Conservation (phyloP, 371 early-diverging fungal genomes). For the Lichtheimia ornata region DNA sequence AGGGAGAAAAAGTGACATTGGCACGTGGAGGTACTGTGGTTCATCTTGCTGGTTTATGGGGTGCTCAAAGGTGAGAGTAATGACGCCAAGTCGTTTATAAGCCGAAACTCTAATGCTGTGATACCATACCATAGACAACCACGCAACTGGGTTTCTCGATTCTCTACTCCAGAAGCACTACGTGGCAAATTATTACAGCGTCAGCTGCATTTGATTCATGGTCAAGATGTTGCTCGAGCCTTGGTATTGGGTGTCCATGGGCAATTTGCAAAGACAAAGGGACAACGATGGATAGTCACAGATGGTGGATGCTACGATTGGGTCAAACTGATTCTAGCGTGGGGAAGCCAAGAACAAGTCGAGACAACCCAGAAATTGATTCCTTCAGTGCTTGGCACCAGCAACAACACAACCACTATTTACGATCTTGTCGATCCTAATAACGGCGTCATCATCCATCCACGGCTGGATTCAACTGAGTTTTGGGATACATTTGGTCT, state of each 20-base stretch:
- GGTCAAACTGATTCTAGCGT: slow-evolving; percentile 37
- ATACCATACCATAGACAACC: slow-evolving; percentile 30
- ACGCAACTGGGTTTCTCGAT: slow-evolving; percentile 44
- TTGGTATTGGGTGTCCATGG: slow-evolving; percentile 36
- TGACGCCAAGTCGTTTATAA: background rate
- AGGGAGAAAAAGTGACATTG: slow-evolving; percentile 31
- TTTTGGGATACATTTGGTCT: slow-evolving; percentile 46
- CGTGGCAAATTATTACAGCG: slow-evolving; percentile 34
- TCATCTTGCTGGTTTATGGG: slow-evolving; percentile 49
- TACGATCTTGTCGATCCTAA: slow-evolving; percentile 35
- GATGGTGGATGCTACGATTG: slow-evolving; percentile 46
- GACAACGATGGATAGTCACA: slow-evolving; percentile 46
- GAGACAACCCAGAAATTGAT: slow-evolving; percentile 26
- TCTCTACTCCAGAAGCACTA: slow-evolving; percentile 31
- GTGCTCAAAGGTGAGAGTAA: slow-evolving; percentile 33
- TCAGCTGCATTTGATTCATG: slow-evolving; percentile 49
- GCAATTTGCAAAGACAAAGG: slow-evolving; percentile 18
- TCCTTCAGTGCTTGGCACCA: slow-evolving; percentile 18
- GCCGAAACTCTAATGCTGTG: background rate
- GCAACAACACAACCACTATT: slow-evolving; percentile 26
- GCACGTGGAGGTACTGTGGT: slow-evolving; percentile 39
- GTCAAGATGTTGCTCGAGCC: slow-evolving; percentile 45
- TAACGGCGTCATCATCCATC: slow-evolving; percentile 25
- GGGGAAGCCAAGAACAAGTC: slow-evolving; percentile 41
- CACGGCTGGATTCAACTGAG: slow-evolving; percentile 42